These are phyloP conservation scores for Arabidopsis hybrid DNA, from an alignment of 441 rosid species.

Conservation along the genomic window DNA sequence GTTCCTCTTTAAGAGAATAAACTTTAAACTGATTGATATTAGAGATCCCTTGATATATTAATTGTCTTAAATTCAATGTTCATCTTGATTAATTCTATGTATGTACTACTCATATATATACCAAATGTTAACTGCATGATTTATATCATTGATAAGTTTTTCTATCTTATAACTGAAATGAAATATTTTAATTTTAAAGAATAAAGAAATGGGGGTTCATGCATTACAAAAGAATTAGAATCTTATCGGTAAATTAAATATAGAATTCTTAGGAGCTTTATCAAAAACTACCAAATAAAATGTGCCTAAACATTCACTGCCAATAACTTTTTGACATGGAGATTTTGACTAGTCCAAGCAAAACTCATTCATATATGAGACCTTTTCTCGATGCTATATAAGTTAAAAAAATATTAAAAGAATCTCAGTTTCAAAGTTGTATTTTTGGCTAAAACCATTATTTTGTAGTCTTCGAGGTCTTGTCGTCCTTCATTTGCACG, in stretches of 20 bases:
- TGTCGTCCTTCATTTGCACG: slow-evolving; percentile 44
- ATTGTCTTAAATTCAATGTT: background rate
- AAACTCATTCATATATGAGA: slow-evolving; percentile 35
- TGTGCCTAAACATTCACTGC: slow-evolving; percentile 11
- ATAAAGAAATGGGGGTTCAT: too few species aligned
- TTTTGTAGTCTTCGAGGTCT: slow-evolving; percentile 59
- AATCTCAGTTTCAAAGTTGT: slow-evolving; percentile 47
- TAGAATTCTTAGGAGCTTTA: background rate
- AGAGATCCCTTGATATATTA: background rate
- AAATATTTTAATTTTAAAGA: too few species aligned
- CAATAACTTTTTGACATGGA: slow-evolving; percentile 14
- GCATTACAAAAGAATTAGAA: background rate
- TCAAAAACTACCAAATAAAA: background rate
- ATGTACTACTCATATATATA: too few species aligned
- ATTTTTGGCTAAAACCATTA: slow-evolving; percentile 42
- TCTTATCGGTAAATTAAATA: slow-evolving; percentile 20
- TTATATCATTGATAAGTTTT: background rate
- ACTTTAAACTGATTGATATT: too few species aligned
- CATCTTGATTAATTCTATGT: slow-evolving; percentile 7
- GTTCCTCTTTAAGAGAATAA: slow-evolving; percentile 11
- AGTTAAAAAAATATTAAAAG: background rate
- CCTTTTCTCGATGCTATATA: slow-evolving; percentile 36
- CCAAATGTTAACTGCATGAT: background rate
- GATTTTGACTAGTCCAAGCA: slow-evolving; percentile 45
- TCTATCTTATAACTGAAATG: background rate